phyloP scores from a whole-genome alignment of 768 basidiomycete species.

The Phaeotremella skinneri region DNA sequence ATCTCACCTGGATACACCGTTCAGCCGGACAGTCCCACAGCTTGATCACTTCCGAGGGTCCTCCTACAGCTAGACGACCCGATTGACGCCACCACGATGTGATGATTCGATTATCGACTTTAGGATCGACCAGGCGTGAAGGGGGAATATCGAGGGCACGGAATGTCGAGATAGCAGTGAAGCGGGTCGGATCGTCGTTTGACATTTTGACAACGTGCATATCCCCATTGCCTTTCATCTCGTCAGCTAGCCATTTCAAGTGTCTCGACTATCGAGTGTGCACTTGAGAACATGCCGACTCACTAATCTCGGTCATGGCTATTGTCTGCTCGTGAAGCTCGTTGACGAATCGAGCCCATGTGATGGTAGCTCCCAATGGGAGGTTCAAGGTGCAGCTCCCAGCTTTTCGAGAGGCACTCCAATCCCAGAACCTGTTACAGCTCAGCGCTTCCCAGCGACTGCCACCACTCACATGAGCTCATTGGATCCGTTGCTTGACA shows the following conservation, averaged over 20 bases:
- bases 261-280: background rate
- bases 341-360: constrained; percentile 37
- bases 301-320: constrained; percentile 41
- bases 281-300: constrained; percentile 1
- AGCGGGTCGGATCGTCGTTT: constrained; percentile 18
- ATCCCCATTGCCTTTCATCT: constrained; percentile 32
- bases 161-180: constrained; percentile 38
- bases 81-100: constrained; percentile 40
- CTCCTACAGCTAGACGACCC: constrained; percentile 35
- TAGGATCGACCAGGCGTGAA: background rate
- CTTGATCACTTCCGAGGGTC: constrained; percentile 27
- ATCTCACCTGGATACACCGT: constrained; percentile 32
- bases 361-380: constrained; percentile 21
- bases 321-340: constrained; percentile 39
- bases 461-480: constrained; percentile 24
- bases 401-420: constrained; percentile 29
- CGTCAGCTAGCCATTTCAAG: constrained; percentile 2
- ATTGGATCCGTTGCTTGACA: constrained; percentile 29
- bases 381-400: constrained; percentile 25
- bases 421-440: constrained; percentile 34
- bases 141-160: constrained; percentile 23
- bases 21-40: constrained; percentile 47
- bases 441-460: background rate
- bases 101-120: constrained; percentile 6
- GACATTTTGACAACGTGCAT: constrained; percentile 38